phyloP scores from a whole-genome alignment of 2,329 filamentous ascomycete species.

The Delphinella strobiligena region DNA sequence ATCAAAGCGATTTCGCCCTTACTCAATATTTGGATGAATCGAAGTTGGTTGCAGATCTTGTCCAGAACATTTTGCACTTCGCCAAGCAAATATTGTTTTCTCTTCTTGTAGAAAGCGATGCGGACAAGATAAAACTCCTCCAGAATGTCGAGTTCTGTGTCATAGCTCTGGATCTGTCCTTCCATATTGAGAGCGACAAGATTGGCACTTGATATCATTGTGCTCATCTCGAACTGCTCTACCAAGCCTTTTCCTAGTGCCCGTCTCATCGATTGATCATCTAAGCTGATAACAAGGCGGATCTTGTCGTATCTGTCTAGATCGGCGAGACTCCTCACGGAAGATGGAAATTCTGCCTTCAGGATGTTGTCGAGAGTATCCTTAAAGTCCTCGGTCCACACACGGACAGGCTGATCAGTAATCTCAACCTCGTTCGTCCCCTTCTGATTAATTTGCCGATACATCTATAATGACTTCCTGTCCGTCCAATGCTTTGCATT shows the following conservation, averaged over 20 bases:
- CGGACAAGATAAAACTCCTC: slow-evolving; percentile 85
- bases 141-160: slow-evolving; percentile 80
- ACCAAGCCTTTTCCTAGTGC: slow-evolving; percentile 64
- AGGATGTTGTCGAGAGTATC: slow-evolving; percentile 87
- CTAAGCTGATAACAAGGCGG: slow-evolving; percentile 88
- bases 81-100: slow-evolving; percentile 55
- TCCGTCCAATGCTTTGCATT: slow-evolving; percentile 55
- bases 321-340: slow-evolving; percentile 98
- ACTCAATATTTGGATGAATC: slow-evolving; percentile 92
- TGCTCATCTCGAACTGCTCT: slow-evolving; percentile 89
- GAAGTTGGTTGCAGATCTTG: slow-evolving; percentile 79
- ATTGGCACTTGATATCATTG: slow-evolving; percentile 78
- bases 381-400: slow-evolving; percentile 99
- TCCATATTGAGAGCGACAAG: too few relatives aligned
- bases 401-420: slow-evolving; percentile 81
- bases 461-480: too few relatives aligned
- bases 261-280: slow-evolving; percentile 72
- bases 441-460: slow-evolving; percentile 56
- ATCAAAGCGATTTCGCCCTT: slow-evolving; percentile 76
- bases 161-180: slow-evolving; percentile 87
- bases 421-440: slow-evolving; percentile 75
- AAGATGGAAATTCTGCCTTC: slow-evolving; percentile 69
- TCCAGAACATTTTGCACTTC: slow-evolving; percentile 52
- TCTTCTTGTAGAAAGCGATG: slow-evolving; percentile 67
- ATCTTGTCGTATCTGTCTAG: slow-evolving; percentile 95